phyloP scores from a whole-genome alignment of 495 filamentous ascomycete genomes.

The Lasiosphaeria miniovina region DNA sequence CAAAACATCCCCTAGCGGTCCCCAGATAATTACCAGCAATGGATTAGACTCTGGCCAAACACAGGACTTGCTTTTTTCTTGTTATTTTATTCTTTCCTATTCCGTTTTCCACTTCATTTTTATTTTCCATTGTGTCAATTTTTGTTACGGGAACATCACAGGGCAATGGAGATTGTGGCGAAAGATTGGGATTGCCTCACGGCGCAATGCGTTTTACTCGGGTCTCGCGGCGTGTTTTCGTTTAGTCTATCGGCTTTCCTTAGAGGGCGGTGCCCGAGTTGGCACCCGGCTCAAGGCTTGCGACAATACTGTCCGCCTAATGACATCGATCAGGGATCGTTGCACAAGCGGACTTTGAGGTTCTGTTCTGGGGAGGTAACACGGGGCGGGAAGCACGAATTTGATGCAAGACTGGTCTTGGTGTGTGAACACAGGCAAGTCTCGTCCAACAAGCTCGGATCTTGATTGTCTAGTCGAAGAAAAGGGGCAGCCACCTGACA shows the following conservation, averaged over 20 bases:
- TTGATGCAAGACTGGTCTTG: conserved; percentile 1
- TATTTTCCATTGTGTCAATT: conserved; percentile 3
- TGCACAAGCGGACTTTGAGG: neutral
- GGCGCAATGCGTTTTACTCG: conserved; percentile 3
- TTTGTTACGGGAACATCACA: neutral
- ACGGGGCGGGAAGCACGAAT: conserved; percentile 1
- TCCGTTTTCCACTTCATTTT: neutral
- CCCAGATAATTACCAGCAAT: neutral
- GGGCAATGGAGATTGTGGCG: conserved; percentile 12
- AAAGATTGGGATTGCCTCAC: conserved; percentile 16
- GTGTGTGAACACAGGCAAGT: neutral
- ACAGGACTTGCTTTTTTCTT: neutral
- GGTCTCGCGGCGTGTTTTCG: neutral
- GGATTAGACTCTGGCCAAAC: neutral
- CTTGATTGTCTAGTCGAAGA: neutral
- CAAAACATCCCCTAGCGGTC: neutral
- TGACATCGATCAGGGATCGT: neutral
- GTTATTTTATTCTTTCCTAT: neutral
- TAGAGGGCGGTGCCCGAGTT: neutral
- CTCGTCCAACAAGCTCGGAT: neutral
- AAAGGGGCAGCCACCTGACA: neutral
- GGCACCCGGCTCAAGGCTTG: neutral
- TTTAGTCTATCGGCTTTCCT: conserved; percentile 1
- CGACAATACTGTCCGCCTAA: neutral
- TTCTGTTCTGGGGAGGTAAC: neutral